Base-by-base conservation (phyloP, 208 protist species). In the Trypanosoma theileri region DNA sequence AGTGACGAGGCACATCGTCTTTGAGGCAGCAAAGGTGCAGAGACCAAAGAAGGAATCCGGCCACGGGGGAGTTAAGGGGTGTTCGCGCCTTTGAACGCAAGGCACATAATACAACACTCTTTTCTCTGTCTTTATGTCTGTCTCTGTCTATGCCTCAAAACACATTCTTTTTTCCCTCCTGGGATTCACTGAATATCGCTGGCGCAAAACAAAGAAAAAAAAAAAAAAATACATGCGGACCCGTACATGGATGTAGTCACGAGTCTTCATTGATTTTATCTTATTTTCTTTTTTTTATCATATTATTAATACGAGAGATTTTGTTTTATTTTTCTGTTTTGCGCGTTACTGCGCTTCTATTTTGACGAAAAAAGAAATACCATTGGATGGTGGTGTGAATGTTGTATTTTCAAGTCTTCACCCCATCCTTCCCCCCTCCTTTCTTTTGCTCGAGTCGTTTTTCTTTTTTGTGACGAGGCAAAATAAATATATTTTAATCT, bases 1-100 rank as follows among this genome's bases (percentile, higher is more conserved):
- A 73, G 85, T 94, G 70, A 80, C 80, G n/a, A 60, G 81, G 58
- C 71, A 89, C 58, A 87, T 94, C 62, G 82, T 91, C 6, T 61
- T 86, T 35, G 66, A 89, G 26, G 80, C 72, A 24, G 78, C 89
- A 12, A 45, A 81, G 50, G 55, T 54, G 59, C 80, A 52, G 51
- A 79, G 64, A 62, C 50, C 24, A 72, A 57, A 57, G 53, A 48
- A 44, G 9, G 24, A n/a, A 68, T 69, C 4, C 62, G 53, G 0
- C 57, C 80, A 58, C 60, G 44, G 56, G 14, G 35, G 16, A 14
- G 1, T n/a, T 1, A 11, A 8, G 28, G 28, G 28, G 28, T 1
- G 28, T 6, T 8, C 4, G 28, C 28, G 28, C 6, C 28, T 35
- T 35, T 35, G 28, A 35, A 35, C 28, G 28, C 6, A 35, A 35